These are phyloP conservation scores for Clarireedia hainanense DNA, from an alignment of 2,329 filamentous ascomycete genomes.

Conservation along the genomic window DNA sequence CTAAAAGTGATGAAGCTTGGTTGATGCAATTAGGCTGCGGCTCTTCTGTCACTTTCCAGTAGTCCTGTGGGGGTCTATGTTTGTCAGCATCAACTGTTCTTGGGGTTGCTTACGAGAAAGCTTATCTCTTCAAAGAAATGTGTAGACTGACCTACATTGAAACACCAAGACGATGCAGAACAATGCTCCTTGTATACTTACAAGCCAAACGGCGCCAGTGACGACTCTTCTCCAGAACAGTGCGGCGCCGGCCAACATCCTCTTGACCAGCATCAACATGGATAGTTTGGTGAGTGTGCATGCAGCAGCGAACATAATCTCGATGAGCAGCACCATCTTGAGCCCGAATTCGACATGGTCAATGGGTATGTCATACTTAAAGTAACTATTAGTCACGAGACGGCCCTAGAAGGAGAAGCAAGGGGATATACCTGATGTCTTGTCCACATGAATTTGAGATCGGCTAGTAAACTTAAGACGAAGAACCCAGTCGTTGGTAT, in stretches of 20 bases:
- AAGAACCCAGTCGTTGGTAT: conserved; percentile 33
- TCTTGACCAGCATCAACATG: conserved; percentile 28
- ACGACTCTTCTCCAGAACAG: conserved; percentile 21
- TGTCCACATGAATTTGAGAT: conserved; percentile 31
- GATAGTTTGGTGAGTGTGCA: conserved; percentile 33
- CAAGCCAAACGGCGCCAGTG: conserved; percentile 13
- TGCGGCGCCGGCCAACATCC: conserved; percentile 18
- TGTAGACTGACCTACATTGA: conserved; percentile 20
- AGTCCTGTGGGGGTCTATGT: conserved; percentile 31
- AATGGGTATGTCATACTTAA: conserved; percentile 32
- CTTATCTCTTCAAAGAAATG: not conserved
- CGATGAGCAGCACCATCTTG: conserved; percentile 33
- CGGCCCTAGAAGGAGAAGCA: not conserved
- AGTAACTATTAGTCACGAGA: not conserved
- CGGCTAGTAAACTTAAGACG: conserved; percentile 30
- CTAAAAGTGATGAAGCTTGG: conserved; percentile 43
- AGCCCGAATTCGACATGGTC: conserved; percentile 29
- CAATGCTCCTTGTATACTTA: conserved; percentile 17
- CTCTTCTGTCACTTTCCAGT: conserved; percentile 31
- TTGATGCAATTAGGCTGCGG: conserved; percentile 37
- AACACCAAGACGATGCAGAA: conserved; percentile 22
- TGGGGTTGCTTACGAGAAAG: too few relatives aligned
- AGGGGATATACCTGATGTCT: conserved; percentile 24
- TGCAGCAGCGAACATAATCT: conserved; percentile 32
- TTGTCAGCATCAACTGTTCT: not conserved